Evolutionary conservation across 2,329 filamentous ascomycete genomes (phyloP).

Genomic region (Neonectria magnoliae): DNA sequence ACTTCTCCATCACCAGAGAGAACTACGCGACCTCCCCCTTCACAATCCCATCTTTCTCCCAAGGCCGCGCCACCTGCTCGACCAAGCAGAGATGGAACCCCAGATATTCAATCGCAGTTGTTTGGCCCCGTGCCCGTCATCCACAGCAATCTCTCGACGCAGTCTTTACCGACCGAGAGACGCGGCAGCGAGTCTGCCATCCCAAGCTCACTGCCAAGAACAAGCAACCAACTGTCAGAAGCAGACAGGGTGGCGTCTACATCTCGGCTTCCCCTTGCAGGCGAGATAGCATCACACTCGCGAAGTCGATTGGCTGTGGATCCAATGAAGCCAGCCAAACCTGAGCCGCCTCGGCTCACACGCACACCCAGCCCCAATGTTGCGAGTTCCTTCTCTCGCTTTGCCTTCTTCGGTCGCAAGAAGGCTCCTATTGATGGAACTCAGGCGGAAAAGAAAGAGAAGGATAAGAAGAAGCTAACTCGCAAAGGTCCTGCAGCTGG

Average conservation of each 20-base stretch:
- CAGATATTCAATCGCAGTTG: constrained; percentile 67
- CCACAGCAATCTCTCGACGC: constrained; percentile 68
- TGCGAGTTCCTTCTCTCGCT: constrained; percentile 70
- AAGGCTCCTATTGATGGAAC: constrained; percentile 68
- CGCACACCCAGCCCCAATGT: constrained; percentile 64
- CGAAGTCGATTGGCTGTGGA: constrained; percentile 26
- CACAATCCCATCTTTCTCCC: constrained; percentile 41
- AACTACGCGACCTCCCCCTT: constrained; percentile 33
- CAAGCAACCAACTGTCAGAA: constrained; percentile 47
- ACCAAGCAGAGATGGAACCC: constrained; percentile 75
- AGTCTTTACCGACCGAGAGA: constrained; percentile 57
- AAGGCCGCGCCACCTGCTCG: constrained; percentile 62
- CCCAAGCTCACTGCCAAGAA: constrained; percentile 48
- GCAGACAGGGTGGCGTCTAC: constrained; percentile 45
- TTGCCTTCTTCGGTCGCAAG: constrained; percentile 80
- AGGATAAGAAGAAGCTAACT: constrained; percentile 40
- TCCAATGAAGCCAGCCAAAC: constrained; percentile 31
- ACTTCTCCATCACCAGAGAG: constrained; percentile 48
- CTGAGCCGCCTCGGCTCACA: constrained; percentile 37
- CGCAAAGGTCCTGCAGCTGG: constrained; percentile 87
- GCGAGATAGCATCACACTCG: constrained; percentile 30
- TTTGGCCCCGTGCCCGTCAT: constrained; percentile 64
- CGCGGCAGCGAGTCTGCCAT: constrained; percentile 54
- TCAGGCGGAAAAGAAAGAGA: constrained; percentile 64
- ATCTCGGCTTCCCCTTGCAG: constrained; percentile 42